These are phyloP conservation scores for Vigna hirtella DNA, from an alignment of 306 rosid species.

Conservation along the genomic window DNA sequence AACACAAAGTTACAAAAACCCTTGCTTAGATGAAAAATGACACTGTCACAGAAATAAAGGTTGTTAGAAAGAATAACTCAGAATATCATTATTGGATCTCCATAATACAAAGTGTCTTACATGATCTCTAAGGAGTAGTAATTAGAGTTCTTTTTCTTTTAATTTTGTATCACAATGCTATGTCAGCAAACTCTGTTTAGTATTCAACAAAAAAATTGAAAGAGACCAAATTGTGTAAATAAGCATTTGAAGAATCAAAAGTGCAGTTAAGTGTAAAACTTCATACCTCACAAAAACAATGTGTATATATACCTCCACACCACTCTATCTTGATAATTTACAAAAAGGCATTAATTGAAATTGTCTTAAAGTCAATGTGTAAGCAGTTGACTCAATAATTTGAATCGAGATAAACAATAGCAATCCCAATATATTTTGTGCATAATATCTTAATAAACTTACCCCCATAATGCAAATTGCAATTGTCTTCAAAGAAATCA, in stretches of 20 bases:
- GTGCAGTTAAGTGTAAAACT: neutral
- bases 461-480: slow-evolving; percentile 94
- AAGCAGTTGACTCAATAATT: slow-evolving; percentile 4
- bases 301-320: neutral
- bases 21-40: neutral
- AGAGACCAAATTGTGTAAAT: neutral
- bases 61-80: neutral
- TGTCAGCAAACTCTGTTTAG: too few relatives aligned
- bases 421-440: slow-evolving; percentile 31
- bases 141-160: neutral
- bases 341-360: too few relatives aligned
- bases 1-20: neutral
- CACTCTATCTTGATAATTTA: neutral
- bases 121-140: neutral
- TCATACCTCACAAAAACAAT: neutral
- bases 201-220: neutral
- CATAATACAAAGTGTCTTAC: neutral
- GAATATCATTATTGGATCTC: neutral
- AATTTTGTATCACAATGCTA: neutral
- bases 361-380: neutral
- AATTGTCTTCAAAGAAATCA: slow-evolving; percentile 85
- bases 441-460: slow-evolving; percentile 39
- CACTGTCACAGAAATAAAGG: neutral
- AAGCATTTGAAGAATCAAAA: neutral
- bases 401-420: slow-evolving; percentile 31